phyloP scores from a whole-genome alignment of 2,329 filamentous ascomycete species.

The Verticillium dahliae region DNA sequence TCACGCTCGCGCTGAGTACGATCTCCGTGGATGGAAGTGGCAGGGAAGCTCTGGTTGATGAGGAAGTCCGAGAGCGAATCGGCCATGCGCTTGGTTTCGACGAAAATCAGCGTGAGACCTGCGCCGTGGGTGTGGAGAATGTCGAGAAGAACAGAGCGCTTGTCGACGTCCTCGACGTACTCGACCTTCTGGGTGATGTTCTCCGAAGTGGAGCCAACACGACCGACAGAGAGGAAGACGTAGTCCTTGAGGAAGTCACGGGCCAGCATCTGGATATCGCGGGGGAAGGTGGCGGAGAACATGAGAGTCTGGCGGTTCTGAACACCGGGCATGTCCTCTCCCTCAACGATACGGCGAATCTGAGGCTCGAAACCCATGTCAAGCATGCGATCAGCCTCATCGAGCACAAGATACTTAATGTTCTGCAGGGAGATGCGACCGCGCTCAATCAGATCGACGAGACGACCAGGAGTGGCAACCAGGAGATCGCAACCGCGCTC shows the following conservation, averaged over 20 bases:
- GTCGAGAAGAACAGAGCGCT: constrained; percentile 94
- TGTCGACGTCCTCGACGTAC: constrained; percentile 94
- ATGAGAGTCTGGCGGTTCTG: constrained; percentile 92
- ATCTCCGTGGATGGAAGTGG: constrained; percentile 97
- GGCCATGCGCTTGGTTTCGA: constrained; percentile 99
- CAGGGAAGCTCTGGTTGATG: constrained; percentile 97
- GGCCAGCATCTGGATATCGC: constrained; percentile 98
- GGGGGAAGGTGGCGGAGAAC: constrained; percentile 99
- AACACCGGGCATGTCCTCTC: constrained; percentile 91
- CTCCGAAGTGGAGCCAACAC: constrained; percentile 98
- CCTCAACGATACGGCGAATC: constrained; percentile 96
- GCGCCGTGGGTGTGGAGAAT: constrained; percentile 91
- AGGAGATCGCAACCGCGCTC: constrained; percentile 95
- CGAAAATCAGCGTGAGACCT: constrained; percentile 92
- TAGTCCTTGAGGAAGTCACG: constrained; percentile 99
- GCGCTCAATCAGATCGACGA: constrained; percentile 97
- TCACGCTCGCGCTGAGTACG: constrained; percentile 98
- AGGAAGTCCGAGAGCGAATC: constrained; percentile 96
- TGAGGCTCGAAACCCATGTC: constrained; percentile 99
- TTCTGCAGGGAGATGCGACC: constrained; percentile 95
- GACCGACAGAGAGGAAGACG: constrained; percentile 96
- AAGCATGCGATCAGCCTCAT: constrained; percentile 99
- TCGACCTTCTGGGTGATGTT: constrained; percentile 99
- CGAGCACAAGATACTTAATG: constrained; percentile 98
- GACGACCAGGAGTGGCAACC: constrained; percentile 92